Evolutionary conservation across 2,329 filamentous ascomycete genomes (phyloP), one percentile per base, ranked within the genome.

Genomic region (Lecanicillium sp.): DNA sequence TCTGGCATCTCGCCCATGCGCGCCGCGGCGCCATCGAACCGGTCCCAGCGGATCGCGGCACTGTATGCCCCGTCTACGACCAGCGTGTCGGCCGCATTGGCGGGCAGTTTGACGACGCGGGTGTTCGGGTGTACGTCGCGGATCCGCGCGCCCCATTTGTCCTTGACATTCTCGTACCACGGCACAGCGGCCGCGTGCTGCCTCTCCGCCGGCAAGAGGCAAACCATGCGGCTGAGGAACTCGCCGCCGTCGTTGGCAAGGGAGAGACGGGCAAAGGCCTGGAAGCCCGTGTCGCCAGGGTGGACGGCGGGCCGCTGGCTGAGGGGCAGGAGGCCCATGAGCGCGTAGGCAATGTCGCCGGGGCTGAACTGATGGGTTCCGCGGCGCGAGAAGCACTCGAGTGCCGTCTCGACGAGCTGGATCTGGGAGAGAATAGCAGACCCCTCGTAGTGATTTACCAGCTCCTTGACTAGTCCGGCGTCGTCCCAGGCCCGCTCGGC

Each of bases 201-300:
- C 9, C 29, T 21, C 7, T 20, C 52, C 3, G 55, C 57, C 1
- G 71, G 68, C 1, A 69, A 54, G 2, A 71, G 58, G 54, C 70
- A 73, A 10, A 74, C 64, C 12, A 75, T 56, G 2, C 70, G 66
- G 51, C 71, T 71, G 1, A 75, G 62, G 2, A 74, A 62, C 15
- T 59, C 57, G 29, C 73, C 65, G 51, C 65, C 69, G 32, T 71
- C 69, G 36, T 74, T 73, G 9, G 67, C 65, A 0, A 74, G 58
- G 11, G 68, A 73, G 4, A 75, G 63, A 27, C 68, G 61, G 5
- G 70, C 68, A 45, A 75, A 74, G 0, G 71, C 72, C 51, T 73
- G 66, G 48, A 76, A 74, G 0, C 60, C 66, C 3, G 66, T 61
- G 49, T 75, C 71, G 0, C 54, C 59, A 2, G 56, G 55, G 37